Base-by-base conservation (phyloP, 352 stramenopile genomes). In the Saprolegnia diclina region DNA sequence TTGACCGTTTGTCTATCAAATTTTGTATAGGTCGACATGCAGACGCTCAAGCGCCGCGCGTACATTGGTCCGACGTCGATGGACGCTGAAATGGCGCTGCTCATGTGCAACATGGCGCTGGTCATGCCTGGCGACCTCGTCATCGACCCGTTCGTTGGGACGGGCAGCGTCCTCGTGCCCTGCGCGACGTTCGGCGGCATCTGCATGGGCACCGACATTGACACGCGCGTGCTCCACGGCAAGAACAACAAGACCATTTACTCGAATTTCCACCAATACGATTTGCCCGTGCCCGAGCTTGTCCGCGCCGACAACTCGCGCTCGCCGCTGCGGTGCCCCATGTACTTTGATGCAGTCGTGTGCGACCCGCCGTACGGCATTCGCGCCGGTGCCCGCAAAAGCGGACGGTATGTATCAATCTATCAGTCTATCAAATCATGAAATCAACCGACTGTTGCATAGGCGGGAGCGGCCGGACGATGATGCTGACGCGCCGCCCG, bases 21-120 rank as follows among this genome's bases (percentile, higher is more conserved):
- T 4, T 21, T 55, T 42, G 4, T 40, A 6, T 35, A 66, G 21
- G 73, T 98, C 10, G 84, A 96, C 66, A 78, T 95, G 53, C 97
- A 96, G 68, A 97, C 91, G 66, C 79, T 99, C 26, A 98, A 98
- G 75, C 90, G 93, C 67, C 82, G 96, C 71, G 76, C 80, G 24
- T 99, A 98, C 79, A 91, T 99, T 37, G 97, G 97, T 0, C 97
- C 97, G 6, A 99, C 97, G 5, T 97, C 89, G 32, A 98, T 99
- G 91, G 96, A 99, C 78, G 94, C 90, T 40, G 96, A 99, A 73
- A 90, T 99, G 65, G 91, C 91, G 42, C 82, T 99, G 71, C 81
- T 99, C 54, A 99, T 99, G 96, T 91, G 72, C 72, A 92, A 92
- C 67, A 91, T 90, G 82, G 85, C 80, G 44, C 73, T 92, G 21